Base-by-base conservation (phyloP, 805 yeast species). In the Lipomyces sp. region DNA sequence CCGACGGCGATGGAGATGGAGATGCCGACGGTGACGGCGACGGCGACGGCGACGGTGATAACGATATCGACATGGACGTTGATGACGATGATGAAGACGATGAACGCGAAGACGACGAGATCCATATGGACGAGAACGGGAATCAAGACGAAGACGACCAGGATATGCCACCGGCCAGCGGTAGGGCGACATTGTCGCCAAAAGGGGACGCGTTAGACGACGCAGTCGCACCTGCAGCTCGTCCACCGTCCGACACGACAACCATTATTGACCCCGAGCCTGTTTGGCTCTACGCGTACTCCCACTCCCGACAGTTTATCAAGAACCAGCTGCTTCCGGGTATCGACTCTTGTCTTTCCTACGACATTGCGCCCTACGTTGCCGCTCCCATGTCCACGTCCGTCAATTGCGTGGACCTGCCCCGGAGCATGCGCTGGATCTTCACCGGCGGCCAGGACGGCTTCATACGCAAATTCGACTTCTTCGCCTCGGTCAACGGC, bases 371-470 rank as follows among this genome's bases (percentile, higher is more conserved):
- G 34, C 98, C 98, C 0, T 78, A 84, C 10, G 95, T 85, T 19
- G 96, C 97, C 1, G 82, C 90, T 10, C 91, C 95, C 1, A 88
- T 86, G 61, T 76, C 87, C 1, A 70, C 86, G 1, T 82, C 85
- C 24, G 83, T 93, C 29, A 88, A 88, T 67, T 77, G 93, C 2
- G 60, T 91, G 32, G 83, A 90, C 1, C 71, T 88, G 40, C 79
- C 95, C 1, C 80, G 78, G 61, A 95, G 95, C 4, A 83, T 89
- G 37, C 83, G 82, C 63, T 90, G 89, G 84, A 73, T 93, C 35
- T 84, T 90, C 61, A 83, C 96, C 0, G 98, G 98, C 19, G 98
- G 98, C 8, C 91, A 85, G 58, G 98, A 93, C 67, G 98, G 98
- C 3, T 86, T 82, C 61, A 85, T 93, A 31, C 74, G 98, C 42